Evolutionary conservation across 2,329 filamentous ascomycete genomes (phyloP).

Genomic region (Apiospora aurea): DNA sequence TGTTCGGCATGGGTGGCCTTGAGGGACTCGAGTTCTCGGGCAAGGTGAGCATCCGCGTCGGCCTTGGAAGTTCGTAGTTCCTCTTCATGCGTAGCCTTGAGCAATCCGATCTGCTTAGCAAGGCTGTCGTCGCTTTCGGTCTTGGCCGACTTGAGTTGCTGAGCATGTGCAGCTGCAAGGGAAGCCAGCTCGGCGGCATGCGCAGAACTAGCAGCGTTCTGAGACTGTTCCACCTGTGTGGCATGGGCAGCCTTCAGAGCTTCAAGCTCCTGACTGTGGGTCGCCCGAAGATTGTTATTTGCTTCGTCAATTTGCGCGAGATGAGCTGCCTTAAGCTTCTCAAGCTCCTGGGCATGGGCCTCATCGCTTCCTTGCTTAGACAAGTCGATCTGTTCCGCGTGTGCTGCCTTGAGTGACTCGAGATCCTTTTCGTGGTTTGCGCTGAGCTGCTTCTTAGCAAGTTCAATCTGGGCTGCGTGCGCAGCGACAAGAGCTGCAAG

Average conservation of each 20-base stretch:
- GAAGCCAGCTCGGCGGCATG: constrained; percentile 37
- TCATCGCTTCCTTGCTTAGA: constrained; percentile 27
- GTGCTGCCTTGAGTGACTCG: constrained; percentile 27
- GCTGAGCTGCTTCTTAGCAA: constrained; percentile 26
- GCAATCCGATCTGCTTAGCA: neutral
- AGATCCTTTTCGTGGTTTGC: constrained; percentile 29
- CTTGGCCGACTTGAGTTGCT: constrained; percentile 38
- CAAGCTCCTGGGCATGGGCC: constrained; percentile 30
- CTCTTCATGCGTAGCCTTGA: constrained; percentile 23
- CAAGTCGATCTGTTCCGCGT: constrained; percentile 25
- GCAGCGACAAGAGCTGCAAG: constrained; percentile 34
- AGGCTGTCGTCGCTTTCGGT: constrained; percentile 36
- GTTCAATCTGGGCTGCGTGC: constrained; percentile 30
- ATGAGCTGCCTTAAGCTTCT: constrained; percentile 27
- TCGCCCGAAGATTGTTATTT: constrained; percentile 22
- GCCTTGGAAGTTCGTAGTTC: constrained; percentile 26
- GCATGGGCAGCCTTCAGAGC: constrained; percentile 30
- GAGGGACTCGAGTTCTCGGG: constrained; percentile 36
- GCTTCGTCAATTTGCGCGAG: constrained; percentile 27
- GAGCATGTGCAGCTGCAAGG: constrained; percentile 37
- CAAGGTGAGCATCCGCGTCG: constrained; percentile 32
- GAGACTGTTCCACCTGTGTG: constrained; percentile 34
- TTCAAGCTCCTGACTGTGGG: constrained; percentile 28
- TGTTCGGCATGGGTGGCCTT: constrained; percentile 37
- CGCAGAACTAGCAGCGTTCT: constrained; percentile 31